phyloP scores from a whole-genome alignment of 305 asterid species.

The Euphrasia arctica region DNA sequence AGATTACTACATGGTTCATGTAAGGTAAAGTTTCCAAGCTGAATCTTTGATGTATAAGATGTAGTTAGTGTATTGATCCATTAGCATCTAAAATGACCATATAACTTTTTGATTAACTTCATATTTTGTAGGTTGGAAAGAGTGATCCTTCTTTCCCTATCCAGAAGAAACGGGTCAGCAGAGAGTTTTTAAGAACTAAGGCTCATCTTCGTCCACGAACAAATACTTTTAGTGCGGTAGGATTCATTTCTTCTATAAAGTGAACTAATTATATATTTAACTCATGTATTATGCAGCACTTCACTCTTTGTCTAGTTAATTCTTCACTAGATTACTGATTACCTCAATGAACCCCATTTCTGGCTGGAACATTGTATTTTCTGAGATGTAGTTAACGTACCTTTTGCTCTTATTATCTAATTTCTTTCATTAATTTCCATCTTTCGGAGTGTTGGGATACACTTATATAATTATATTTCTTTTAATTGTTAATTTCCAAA shows the following conservation, averaged over 20 bases:
- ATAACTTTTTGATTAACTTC: conserved; percentile 19
- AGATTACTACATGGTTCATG: conserved; percentile 1
- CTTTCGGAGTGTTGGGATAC: conserved; percentile 10
- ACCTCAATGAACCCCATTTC: neutral
- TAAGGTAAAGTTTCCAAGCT: conserved; percentile 20
- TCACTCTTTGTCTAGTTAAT: conserved; percentile 1
- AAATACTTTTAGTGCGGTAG: conserved; percentile 96
- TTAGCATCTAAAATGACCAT: conserved; percentile 18
- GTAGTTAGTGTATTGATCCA: neutral
- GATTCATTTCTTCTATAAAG: conserved; percentile 30
- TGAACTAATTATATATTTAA: neutral
- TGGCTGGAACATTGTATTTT: conserved; percentile 2
- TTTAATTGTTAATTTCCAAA: conserved; percentile 20
- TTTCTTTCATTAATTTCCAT: conserved; percentile 12
- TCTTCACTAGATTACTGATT: neutral
- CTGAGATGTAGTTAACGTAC: conserved; percentile 1
- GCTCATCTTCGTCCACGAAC: conserved; percentile 99
- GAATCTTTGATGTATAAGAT: conserved; percentile 1
- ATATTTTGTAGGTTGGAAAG: conserved; percentile 61
- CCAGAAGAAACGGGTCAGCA: conserved; percentile 95
- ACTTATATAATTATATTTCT: neutral
- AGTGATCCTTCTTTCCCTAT: conserved; percentile 93
- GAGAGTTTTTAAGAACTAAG: conserved; percentile 92
- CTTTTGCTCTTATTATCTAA: conserved; percentile 18
- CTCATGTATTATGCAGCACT: neutral